Conservation (phyloP, 441 rosid species). For the Corymbia calophylla region DNA sequence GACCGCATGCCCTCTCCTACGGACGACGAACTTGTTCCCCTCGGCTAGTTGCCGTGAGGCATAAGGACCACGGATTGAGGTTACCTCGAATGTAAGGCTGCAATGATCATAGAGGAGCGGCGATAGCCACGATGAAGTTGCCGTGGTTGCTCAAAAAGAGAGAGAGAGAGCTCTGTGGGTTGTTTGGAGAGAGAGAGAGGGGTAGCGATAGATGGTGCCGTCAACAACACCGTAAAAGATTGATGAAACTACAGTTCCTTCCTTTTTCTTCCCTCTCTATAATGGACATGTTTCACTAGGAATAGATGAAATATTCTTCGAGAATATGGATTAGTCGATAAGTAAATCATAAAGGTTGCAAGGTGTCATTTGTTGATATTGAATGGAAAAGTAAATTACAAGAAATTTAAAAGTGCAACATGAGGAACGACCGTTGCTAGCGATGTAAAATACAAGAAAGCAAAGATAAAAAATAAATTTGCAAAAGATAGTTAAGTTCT, state of each 20-base stretch:
- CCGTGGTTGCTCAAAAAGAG: neutral
- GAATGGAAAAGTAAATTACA: too few relatives aligned
- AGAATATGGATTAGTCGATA: too few relatives aligned
- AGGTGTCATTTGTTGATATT: neutral
- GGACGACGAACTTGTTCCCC: neutral
- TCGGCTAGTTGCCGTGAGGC: neutral
- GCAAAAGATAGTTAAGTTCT: neutral
- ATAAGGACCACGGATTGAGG: neutral
- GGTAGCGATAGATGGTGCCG: neutral
- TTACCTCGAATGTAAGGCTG: neutral
- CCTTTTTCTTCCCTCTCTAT: neutral
- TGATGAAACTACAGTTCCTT: neutral
- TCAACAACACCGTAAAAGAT: too few relatives aligned
- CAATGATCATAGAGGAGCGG: neutral
- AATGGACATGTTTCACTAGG: neutral
- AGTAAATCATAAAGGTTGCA: neutral
- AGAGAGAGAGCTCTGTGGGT: neutral
- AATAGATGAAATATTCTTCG: neutral
- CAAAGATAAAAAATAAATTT: too few relatives aligned
- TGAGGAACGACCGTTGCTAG: neutral
- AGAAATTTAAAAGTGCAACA: neutral
- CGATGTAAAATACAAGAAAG: neutral
- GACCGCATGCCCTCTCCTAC: neutral
- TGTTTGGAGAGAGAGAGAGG: neutral
- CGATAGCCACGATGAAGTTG: neutral